Conservation (phyloP, 1,284 basidiomycete genomes). For the Heterobasidion occidentale region DNA sequence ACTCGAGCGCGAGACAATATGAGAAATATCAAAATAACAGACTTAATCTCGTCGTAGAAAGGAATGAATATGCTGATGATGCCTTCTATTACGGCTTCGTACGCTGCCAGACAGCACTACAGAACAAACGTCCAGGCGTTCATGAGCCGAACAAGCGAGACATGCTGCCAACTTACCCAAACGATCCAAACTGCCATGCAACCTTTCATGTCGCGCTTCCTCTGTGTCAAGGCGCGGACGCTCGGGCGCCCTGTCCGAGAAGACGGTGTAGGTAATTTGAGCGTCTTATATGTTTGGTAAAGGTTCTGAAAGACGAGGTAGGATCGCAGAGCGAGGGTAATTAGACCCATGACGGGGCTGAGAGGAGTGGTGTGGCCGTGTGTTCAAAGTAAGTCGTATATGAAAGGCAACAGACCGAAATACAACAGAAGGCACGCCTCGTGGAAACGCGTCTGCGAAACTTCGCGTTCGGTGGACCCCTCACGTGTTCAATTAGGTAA, state of each 20-base stretch:
- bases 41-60: slow-evolving; percentile 75
- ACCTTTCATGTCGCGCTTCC: slow-evolving; percentile 78
- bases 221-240: slow-evolving; percentile 54
- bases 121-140: not conserved
- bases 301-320: slow-evolving; percentile 69
- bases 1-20: slow-evolving; percentile 68
- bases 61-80: slow-evolving; percentile 63
- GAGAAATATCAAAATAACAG: slow-evolving; percentile 60
- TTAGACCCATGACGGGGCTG: slow-evolving; percentile 46
- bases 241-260: slow-evolving; percentile 55
- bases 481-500: slow-evolving; percentile 3
- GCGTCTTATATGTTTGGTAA: slow-evolving; percentile 75
- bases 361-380: not conserved
- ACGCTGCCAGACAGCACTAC: slow-evolving; percentile 54
- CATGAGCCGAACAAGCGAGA: not conserved
- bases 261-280: slow-evolving; percentile 58
- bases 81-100: slow-evolving; percentile 57
- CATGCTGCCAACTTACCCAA: slow-evolving; percentile 47
- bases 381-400: too few species aligned
- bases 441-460: too few species aligned
- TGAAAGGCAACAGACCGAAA: not conserved
- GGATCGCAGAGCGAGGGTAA: slow-evolving; percentile 59
- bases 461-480: not conserved
- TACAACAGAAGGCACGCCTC: slow-evolving; percentile 1
- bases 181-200: slow-evolving; percentile 76